Percentiles rank a stretch among this genome's conserved stretches.
Conservation (phyloP, 106 monocot species). For the Cymbidium sinense region DNA sequence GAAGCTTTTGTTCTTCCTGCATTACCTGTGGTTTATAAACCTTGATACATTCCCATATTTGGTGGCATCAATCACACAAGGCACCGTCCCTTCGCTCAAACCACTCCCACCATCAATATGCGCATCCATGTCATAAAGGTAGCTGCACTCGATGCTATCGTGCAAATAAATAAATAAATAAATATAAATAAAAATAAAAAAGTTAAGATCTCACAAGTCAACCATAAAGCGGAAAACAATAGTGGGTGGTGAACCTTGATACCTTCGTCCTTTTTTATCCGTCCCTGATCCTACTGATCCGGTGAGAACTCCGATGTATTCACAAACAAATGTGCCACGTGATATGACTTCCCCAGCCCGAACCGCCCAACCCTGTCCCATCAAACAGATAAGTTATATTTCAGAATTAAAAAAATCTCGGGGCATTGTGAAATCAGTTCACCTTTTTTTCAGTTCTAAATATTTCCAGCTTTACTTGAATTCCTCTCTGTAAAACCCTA, state of each 20-base stretch:
- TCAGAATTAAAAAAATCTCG: not conserved
- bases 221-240: not conserved
- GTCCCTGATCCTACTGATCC: conserved; percentile 37
- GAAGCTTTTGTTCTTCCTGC: not conserved
- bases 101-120: conserved; percentile 32
- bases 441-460: conserved; percentile 90
- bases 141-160: conserved; percentile 41
- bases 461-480: conserved; percentile 80
- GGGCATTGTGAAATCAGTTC: not conserved
- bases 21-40: conserved; percentile 96
- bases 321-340: conserved; percentile 86
- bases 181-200: no score
- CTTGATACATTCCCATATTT: conserved; percentile 82
- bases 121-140: conserved; percentile 67
- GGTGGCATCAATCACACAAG: conserved; percentile 76
- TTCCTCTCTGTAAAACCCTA: conserved; percentile 84
- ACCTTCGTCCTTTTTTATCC: conserved; percentile 46
- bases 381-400: not conserved
- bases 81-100: conserved; percentile 31
- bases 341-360: conserved; percentile 69
- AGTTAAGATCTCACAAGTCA: no score
- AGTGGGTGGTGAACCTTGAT: not conserved
- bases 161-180: no score
- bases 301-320: conserved; percentile 69
- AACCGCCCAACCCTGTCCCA: conserved; percentile 77